Evolutionary conservation across 495 filamentous ascomycete species (phyloP), one percentile per base, ranked within the genome.

Genomic region (Hyaloscypha variabilis): DNA sequence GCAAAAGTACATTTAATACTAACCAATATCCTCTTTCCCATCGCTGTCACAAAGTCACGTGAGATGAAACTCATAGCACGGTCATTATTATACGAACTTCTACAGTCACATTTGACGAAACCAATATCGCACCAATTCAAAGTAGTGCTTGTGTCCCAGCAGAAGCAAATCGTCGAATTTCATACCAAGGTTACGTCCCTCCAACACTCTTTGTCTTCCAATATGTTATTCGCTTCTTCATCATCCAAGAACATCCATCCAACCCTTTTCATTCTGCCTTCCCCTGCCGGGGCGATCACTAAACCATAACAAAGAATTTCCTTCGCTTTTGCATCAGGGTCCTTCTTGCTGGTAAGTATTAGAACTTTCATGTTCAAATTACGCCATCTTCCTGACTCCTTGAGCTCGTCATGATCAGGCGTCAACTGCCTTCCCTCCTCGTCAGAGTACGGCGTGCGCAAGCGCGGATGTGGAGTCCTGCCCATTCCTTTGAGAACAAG

Each of bases 191-290:
- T 59, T 59, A 59, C 56, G 30, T 31, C 29, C 56, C 30, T 39
- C 56, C 56, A 59, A 59, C 56, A 59, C 56, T 59, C 56, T 59
- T 59, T 59, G 56, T 59, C 56, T 2, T 59, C 56, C 30, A 59
- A 29, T 34, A 59, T 59, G 8, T 39, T 59, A 36, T 59, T 59
- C 56, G 28, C 25, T 59, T 34, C 56, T 34, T 59, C 30, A 25
- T 29, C 56, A 36, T 39, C 28, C 29, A 59, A 39, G 29, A 59
- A 59, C 56, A 59, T 59, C 56, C 56, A 59, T 30, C 56, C 56
- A 34, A 39, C 30, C 56, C 56, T 59, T 34, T 59, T 59, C 56
- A 59, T 59, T 29, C 30, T 59, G 3, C 56, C 56, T 8, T 59
- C 56, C 24, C 26, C 56, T 39, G 56, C 56, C 26, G 19, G 56